Conservation (phyloP, 2,329 filamentous ascomycete species). For the Pestalotiopsis sp. region DNA sequence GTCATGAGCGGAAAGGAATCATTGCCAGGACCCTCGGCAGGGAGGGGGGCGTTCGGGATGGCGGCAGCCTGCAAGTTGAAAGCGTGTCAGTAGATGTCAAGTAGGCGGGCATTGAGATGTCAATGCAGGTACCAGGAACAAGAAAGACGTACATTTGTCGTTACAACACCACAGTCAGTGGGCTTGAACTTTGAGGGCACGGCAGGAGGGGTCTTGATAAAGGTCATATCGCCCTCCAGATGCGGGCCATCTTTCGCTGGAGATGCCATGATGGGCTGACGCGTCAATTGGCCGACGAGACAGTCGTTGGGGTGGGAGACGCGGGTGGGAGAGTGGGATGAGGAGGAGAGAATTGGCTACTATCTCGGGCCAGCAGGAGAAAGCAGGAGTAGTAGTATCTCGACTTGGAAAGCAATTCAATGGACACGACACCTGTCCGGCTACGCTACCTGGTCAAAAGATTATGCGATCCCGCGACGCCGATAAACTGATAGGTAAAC, state of each 20-base stretch:
- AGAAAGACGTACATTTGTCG: conserved; percentile 44
- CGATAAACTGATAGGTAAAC: neutral
- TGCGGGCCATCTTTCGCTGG: conserved; percentile 21
- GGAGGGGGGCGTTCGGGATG: conserved; percentile 90
- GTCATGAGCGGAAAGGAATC: conserved; percentile 83
- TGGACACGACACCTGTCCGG: neutral
- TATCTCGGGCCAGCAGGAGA: neutral
- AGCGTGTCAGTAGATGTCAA: neutral
- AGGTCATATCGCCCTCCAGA: conserved; percentile 42
- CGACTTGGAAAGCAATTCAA: neutral
- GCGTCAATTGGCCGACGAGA: neutral
- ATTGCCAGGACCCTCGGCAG: conserved; percentile 79
- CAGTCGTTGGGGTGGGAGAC: neutral
- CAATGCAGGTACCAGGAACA: neutral
- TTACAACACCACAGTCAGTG: conserved; percentile 54
- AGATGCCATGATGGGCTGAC: conserved; percentile 19
- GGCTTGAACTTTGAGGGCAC: conserved; percentile 65
- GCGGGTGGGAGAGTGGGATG: neutral
- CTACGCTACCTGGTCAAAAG: neutral
- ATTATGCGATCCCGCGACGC: neutral
- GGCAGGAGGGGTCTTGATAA: conserved; percentile 43
- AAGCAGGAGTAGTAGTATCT: no score
- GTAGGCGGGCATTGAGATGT: neutral
- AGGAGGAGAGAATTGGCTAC: neutral
- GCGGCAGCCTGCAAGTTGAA: conserved; percentile 64